phyloP scores from a whole-genome alignment of 1,284 basidiomycete species.

The Singerocomus inundabilis region DNA sequence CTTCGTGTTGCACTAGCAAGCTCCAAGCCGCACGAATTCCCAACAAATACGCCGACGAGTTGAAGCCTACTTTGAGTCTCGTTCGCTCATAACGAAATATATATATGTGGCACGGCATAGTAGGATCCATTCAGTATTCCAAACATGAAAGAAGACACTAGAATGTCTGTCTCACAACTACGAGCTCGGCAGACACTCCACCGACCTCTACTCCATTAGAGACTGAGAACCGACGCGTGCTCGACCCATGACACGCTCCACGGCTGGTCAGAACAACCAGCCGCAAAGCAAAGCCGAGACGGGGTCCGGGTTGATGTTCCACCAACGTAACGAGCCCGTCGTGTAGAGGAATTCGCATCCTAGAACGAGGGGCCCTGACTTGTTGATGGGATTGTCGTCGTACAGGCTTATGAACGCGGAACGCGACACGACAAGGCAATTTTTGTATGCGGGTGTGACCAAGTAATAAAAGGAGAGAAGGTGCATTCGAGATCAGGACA shows the following conservation, averaged over 20 bases:
- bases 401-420: too few species aligned
- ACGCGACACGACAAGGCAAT: too few species aligned
- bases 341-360: conserved; percentile 24
- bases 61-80: too few species aligned
- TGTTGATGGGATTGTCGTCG: conserved; percentile 47
- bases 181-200: conserved; percentile 39
- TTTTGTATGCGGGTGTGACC: too few species aligned
- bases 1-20: too few species aligned
- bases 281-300: conserved; percentile 38
- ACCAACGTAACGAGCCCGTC: conserved; percentile 57
- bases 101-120: too few species aligned
- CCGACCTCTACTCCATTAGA: conserved; percentile 56
- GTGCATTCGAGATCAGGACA: too few species aligned
- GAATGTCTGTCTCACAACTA: conserved; percentile 61
- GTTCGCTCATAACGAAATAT: background rate
- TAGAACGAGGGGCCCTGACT: conserved; percentile 48
- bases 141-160: conserved; percentile 1
- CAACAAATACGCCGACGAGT: background rate
- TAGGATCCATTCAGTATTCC: conserved; percentile 8
- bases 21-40: too few species aligned
- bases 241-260: conserved; percentile 40
- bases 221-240: conserved; percentile 37
- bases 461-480: too few species aligned
- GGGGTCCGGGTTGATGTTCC: conserved; percentile 43
- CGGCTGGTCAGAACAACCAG: conserved; percentile 50